phyloP scores from a whole-genome alignment of 2,329 filamentous ascomycete species.

The Neobulgaria alba region DNA sequence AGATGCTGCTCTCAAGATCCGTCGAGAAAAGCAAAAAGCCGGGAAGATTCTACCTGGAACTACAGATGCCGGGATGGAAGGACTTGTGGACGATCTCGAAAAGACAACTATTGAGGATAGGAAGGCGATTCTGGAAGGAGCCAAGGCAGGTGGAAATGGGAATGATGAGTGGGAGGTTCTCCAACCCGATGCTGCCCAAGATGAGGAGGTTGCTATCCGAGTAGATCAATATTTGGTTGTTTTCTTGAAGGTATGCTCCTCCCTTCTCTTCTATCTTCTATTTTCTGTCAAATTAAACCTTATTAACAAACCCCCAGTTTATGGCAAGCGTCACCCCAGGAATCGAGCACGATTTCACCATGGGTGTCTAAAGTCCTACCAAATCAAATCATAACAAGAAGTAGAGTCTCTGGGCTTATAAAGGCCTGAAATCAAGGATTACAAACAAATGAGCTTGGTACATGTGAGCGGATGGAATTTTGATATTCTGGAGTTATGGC shows the following conservation, averaged over 20 bases:
- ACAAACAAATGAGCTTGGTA: too few relatives aligned
- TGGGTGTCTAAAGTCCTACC: conserved; percentile 72
- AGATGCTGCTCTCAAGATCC: conserved; percentile 83
- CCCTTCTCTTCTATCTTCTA: background rate
- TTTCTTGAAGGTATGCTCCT: conserved; percentile 65
- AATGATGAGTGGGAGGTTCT: conserved; percentile 60
- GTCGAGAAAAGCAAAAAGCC: conserved; percentile 69
- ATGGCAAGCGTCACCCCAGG: conserved; percentile 88
- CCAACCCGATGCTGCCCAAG: conserved; percentile 46
- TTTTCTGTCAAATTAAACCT: background rate
- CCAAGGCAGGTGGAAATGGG: conserved; percentile 41
- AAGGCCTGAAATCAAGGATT: too few relatives aligned
- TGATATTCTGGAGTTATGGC: too few relatives aligned
- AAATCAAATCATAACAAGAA: too few relatives aligned
- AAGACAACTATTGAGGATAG: conserved; percentile 46
- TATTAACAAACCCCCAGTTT: conserved; percentile 46
- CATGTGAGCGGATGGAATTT: too few relatives aligned
- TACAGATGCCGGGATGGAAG: conserved; percentile 62
- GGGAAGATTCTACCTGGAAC: conserved; percentile 39
- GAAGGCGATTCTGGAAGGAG: conserved; percentile 29
- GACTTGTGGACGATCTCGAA: conserved; percentile 72
- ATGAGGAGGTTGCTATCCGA: conserved; percentile 71
- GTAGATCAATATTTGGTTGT: conserved; percentile 87
- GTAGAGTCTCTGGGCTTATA: too few relatives aligned
- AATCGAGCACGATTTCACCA: conserved; percentile 96